Conservation (phyloP, 768 basidiomycete genomes). For the Hebeloma cylindrosporum region DNA sequence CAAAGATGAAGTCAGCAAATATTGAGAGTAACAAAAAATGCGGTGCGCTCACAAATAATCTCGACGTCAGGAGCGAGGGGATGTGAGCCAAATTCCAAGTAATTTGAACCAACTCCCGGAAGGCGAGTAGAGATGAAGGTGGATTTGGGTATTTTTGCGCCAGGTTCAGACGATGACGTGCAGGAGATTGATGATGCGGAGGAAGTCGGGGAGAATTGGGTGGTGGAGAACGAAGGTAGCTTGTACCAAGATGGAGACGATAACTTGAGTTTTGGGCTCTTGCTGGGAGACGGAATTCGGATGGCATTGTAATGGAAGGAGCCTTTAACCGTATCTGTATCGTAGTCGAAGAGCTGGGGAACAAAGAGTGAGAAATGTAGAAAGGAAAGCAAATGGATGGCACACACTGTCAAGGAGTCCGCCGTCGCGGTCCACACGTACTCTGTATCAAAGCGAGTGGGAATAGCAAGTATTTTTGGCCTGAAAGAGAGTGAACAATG, state of each 20-base stretch:
- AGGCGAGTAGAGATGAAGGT: constrained; percentile 50
- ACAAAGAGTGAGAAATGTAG: constrained; percentile 7
- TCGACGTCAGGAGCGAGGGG: constrained; percentile 49
- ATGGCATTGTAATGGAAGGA: constrained; percentile 52
- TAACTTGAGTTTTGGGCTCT: constrained; percentile 23
- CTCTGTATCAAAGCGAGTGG: constrained; percentile 62
- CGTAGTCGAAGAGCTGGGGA: constrained; percentile 52
- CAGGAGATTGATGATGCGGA: constrained; percentile 21
- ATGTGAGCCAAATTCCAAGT: constrained; percentile 55
- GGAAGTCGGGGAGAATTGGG: constrained; percentile 14
- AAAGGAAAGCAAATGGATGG: not conserved
- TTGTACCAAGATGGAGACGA: constrained; percentile 16
- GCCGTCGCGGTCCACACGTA: constrained; percentile 61
- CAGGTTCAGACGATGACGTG: constrained; percentile 14
- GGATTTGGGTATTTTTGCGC: constrained; percentile 21
- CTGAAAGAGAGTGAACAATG: constrained; percentile 28
- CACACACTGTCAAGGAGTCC: constrained; percentile 50
- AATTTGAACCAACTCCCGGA: constrained; percentile 54
- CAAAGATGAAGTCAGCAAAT: constrained; percentile 13
- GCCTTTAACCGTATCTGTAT: constrained; percentile 48
- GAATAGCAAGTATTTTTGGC: constrained; percentile 58
- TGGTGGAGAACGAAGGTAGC: constrained; percentile 17
- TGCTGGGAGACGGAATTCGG: constrained; percentile 37
- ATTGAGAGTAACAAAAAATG: constrained; percentile 6
- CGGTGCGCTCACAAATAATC: constrained; percentile 55